A percentile compares a stretch with the other conserved stretches of the same genome.
phyloP scores from a whole-genome alignment of 768 basidiomycete species.

The Neoboletus subvelutipes region DNA sequence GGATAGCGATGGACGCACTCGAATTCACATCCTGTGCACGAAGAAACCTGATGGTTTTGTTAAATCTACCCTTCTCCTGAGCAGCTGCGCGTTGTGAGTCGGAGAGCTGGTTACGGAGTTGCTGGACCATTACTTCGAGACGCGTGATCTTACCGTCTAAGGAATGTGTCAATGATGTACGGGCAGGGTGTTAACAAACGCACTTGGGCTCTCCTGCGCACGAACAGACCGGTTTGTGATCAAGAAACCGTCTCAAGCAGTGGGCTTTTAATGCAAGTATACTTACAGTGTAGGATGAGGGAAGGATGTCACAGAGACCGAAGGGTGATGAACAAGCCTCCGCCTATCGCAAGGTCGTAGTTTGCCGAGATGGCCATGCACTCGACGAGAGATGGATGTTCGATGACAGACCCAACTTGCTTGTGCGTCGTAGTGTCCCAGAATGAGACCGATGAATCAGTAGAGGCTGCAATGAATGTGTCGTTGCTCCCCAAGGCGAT shows the following conservation, averaged over 20 bases:
- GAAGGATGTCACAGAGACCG: background rate
- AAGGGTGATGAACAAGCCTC: background rate
- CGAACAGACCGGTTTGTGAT: too few species aligned
- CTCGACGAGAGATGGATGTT: too few species aligned
- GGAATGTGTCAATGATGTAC: background rate
- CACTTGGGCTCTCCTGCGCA: background rate
- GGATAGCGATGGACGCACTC: too few species aligned
- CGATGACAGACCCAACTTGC: too few species aligned
- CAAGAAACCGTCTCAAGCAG: too few species aligned
- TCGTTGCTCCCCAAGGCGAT: too few species aligned
- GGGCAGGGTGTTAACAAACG: background rate
- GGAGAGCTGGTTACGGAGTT: background rate
- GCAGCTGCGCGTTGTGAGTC: background rate
- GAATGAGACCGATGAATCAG: background rate
- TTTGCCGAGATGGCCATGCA: slow-evolving; percentile 1
- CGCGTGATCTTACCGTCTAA: background rate
- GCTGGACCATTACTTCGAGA: background rate
- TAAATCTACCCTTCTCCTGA: background rate
- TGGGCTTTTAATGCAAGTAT: too few species aligned
- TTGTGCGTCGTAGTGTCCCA: background rate
- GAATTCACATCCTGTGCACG: too few species aligned
- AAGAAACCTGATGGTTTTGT: background rate
- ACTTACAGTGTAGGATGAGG: too few species aligned
- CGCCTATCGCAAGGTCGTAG: background rate
- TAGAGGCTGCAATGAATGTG: too few species aligned